Evolutionary conservation across 108 stramenopile species (phyloP).

Genomic region (Cylindrotheca fusiformis): DNA sequence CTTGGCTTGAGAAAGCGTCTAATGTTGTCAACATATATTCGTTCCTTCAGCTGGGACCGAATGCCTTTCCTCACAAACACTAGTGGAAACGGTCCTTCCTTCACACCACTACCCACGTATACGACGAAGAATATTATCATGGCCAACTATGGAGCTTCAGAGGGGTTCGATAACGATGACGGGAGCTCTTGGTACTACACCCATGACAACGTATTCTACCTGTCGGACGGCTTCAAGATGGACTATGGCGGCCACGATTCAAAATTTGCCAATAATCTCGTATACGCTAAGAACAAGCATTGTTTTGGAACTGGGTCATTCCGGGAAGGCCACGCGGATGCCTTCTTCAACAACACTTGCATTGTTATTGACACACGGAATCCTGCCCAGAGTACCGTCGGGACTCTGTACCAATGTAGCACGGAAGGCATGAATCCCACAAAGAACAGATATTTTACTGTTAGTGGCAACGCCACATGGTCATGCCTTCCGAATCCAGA

Average conservation of each 20-base stretch:
- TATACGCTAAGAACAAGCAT: slow-evolving; percentile 32
- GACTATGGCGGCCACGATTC: slow-evolving; percentile 55
- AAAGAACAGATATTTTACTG: slow-evolving; percentile 33
- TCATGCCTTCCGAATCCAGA: not conserved
- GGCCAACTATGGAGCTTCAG: slow-evolving; percentile 54
- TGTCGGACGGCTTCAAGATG: slow-evolving; percentile 58
- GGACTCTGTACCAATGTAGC: slow-evolving; percentile 10
- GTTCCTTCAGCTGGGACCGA: slow-evolving; percentile 46
- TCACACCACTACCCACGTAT: slow-evolving; percentile 23
- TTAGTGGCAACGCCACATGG: slow-evolving; percentile 16
- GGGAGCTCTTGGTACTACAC: slow-evolving; percentile 49
- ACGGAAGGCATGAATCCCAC: slow-evolving; percentile 6
- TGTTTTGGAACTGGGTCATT: slow-evolving; percentile 47
- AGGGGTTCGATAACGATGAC: slow-evolving; percentile 70
- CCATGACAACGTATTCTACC: slow-evolving; percentile 45
- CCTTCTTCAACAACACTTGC: slow-evolving; percentile 31
- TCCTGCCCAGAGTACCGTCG: slow-evolving; percentile 11
- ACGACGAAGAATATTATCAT: slow-evolving; percentile 42
- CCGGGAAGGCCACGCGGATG: slow-evolving; percentile 37
- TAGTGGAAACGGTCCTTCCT: slow-evolving; percentile 11
- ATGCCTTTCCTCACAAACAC: slow-evolving; percentile 42
- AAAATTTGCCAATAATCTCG: slow-evolving; percentile 35
- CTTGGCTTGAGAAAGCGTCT: slow-evolving; percentile 4
- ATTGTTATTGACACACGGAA: slow-evolving; percentile 7
- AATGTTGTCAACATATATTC: not conserved